Percentiles rank a stretch among this genome's conserved stretches.
phyloP scores from a whole-genome alignment of 768 basidiomycete species.

The Lentinula guzmanii region DNA sequence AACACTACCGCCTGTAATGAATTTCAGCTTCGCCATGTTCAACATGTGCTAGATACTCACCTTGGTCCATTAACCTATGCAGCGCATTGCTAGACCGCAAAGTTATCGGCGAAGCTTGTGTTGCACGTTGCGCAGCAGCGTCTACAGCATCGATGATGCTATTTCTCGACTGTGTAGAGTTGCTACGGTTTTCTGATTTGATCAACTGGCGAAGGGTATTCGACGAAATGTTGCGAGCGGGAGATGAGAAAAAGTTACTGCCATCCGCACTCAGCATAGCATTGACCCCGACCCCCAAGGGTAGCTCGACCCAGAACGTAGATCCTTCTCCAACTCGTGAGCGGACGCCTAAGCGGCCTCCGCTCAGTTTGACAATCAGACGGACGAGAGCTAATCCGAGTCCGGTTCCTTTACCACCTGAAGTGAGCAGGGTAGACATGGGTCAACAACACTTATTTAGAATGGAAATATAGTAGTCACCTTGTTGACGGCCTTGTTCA shows the following conservation, averaged over 20 bases:
- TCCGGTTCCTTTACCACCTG: conserved; percentile 65
- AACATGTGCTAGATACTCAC: conserved; percentile 20
- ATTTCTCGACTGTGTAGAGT: conserved; percentile 13
- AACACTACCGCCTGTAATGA: conserved; percentile 45
- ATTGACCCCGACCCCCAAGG: conserved; percentile 67
- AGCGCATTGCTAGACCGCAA: conserved; percentile 39
- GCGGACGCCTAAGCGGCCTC: conserved; percentile 67
- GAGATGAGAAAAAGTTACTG: not conserved
- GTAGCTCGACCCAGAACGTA: conserved; percentile 86
- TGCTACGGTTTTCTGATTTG: conserved; percentile 13
- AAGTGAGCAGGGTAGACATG: not conserved
- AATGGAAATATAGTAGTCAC: not conserved
- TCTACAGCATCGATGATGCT: conserved; percentile 23
- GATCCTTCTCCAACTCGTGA: conserved; percentile 65
- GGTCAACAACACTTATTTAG: not conserved
- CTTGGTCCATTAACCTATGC: conserved; percentile 64
- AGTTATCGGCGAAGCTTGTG: conserved; percentile 20
- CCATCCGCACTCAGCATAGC: conserved; percentile 22
- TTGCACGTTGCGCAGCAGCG: conserved; percentile 20
- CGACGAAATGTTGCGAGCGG: not conserved
- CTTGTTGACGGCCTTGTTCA: conserved; percentile 42
- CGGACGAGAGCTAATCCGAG: conserved; percentile 72
- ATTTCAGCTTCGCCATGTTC: conserved; percentile 53
- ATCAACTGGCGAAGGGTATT: conserved; percentile 15
- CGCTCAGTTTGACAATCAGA: conserved; percentile 71